phyloP scores from a whole-genome alignment of 1,284 basidiomycete species.

The Austroboletus niveus region DNA sequence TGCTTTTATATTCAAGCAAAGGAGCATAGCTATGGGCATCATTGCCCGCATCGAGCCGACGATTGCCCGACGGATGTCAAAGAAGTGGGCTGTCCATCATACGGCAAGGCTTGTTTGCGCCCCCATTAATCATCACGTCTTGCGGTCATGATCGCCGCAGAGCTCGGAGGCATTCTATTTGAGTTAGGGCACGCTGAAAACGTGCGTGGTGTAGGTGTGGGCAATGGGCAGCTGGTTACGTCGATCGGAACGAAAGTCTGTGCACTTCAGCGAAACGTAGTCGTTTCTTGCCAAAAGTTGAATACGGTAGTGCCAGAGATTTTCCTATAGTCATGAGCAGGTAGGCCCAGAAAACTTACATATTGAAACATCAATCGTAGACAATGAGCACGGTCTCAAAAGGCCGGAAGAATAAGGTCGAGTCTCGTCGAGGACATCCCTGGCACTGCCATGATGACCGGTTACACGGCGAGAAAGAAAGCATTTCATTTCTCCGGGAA shows the following conservation, averaged over 20 bases:
- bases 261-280: neutral
- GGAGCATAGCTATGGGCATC: slow-evolving; percentile 1
- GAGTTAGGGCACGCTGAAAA: neutral
- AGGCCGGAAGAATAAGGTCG: neutral
- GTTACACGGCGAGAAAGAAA: neutral
- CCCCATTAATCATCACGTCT: neutral
- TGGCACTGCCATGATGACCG: neutral
- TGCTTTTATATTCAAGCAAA: slow-evolving; percentile 8
- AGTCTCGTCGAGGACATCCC: neutral
- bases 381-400: neutral
- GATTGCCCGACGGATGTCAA: neutral
- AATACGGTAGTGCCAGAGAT: neutral
- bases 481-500: neutral
- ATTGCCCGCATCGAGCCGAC: slow-evolving; percentile 2
- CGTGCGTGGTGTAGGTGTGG: neutral
- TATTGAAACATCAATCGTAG: too few relatives aligned
- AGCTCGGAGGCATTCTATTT: neutral
- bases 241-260: neutral
- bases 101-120: neutral
- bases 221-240: neutral
- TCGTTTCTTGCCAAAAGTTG: neutral
- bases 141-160: slow-evolving; percentile 5
- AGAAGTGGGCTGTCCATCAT: neutral
- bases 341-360: neutral
- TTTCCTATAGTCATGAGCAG: neutral